These are phyloP conservation scores for Agrostemma githago DNA, from an alignment of 148 eudicot species.

Conservation along the genomic window DNA sequence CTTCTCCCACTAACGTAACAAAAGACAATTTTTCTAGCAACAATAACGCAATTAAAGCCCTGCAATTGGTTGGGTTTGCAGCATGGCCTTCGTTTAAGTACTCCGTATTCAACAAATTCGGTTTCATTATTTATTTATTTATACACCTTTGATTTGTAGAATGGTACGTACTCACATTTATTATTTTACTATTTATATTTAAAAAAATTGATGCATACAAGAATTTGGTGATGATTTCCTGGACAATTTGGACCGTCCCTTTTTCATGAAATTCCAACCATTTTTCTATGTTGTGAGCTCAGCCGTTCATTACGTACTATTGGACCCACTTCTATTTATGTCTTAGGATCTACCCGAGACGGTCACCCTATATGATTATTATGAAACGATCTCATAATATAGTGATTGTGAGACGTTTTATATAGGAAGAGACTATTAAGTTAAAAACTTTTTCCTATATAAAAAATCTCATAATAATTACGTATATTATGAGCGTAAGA, in stretches of 20 bases:
- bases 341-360: no score
- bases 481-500: no score
- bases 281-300: background rate
- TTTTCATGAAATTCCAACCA: background rate
- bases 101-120: conserved; percentile 1
- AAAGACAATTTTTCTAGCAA: no score
- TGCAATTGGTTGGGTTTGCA: background rate
- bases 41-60: background rate
- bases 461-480: no score
- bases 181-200: background rate
- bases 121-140: background rate
- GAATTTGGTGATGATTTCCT: background rate
- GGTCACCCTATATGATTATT: no score
- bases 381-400: no score
- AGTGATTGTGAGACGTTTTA: no score
- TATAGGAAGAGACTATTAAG: no score
- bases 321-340: background rate
- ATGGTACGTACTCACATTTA: background rate
- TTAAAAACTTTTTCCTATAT: no score
- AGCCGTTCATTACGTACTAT: background rate
- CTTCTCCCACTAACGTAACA: no score
- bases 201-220: no score
- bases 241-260: background rate
- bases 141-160: background rate
- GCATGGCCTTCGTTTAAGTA: background rate